Base-by-base conservation (phyloP, 257 asterid species). In the Solanum clarkiae region DNA sequence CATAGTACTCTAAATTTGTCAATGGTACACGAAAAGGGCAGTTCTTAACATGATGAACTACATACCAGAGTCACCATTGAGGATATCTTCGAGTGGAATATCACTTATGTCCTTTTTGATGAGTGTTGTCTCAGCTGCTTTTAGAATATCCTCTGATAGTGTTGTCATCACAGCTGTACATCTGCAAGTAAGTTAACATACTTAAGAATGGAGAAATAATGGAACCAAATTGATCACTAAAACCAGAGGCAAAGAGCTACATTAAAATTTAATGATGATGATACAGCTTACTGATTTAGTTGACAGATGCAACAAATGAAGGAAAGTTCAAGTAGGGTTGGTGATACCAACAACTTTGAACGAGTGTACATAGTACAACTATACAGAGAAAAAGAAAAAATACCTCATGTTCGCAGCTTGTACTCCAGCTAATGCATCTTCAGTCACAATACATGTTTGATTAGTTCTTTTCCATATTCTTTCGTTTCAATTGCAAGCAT, bases 401-500 rank as follows among this genome's bases (percentile, higher is more conserved):
- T 93, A 96, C 99, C 99, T 94, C 98, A 95, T 96, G 79, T 87
- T 84, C 81, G 99, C 96, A 84, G 99, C 99, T 90, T 95, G 98
- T 44, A 96, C 98, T 72, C 98, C 99, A 84, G 98, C 99, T 85
- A 95, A 87, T 80, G 99, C 99, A 86, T 96, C 99, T 96, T 96
- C 99, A 86, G 95, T 96, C 85, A 96, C 99, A 80, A 96, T 81
- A 72, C 36, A 7, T n/a, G 32, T 47, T 47, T 47, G 81, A 24
- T 15, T 45, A 22, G 44, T 22, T 47, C 42, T 47, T 47, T 74
- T 74, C 60, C 81, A 74, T 74, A 22, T 13, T 74, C 60, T 74
- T 44, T 74, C 60, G 14, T 47, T 45, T 56, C 8, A 15, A 74
- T 1, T 42, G 81, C n/a, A 11, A 74, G 40, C 20, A 47, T 47